Evolutionary conservation across 2,329 filamentous ascomycete species (phyloP), one percentile per base, ranked within the genome.

Genomic region (Fusarium sp.): DNA sequence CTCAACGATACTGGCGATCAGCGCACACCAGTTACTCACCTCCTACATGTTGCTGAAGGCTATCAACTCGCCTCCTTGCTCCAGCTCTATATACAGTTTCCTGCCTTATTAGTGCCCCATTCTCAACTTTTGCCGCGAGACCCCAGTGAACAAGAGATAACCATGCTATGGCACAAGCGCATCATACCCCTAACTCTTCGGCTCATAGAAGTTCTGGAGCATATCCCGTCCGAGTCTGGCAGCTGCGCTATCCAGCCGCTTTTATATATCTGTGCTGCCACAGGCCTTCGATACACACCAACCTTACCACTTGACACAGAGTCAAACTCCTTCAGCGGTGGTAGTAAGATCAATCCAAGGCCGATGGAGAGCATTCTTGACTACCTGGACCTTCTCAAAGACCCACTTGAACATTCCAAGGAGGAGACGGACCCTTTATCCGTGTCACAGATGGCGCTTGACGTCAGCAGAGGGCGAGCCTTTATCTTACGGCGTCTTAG

Each of bases 271-370:
- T 36, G 49, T 2, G 49, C 49, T 12, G n/a, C 33, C 13, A 36
- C 7, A 6, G 49, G 49, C 3, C 49, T 52, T 22, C 33, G 18
- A 9, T 4, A 52, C 6, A 36, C 5, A 2, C 13, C 49, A 8
- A 0, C 18, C 2, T 36, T 8, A 0, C 6, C 13, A 0, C 5
- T 7, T 26, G n/a, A 0, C 0, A 22, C 9, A 3, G 49, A 22
- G 5, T 10, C 13, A 33, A 12, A 33, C 11, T 33, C 33, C 12
- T 14, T 33, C 33, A 14, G 49, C 17, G 3, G 7, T 1, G 1
- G n/a, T 5, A 33, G 22, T 10, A 9, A 9, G 2, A 2, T 33
- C 1, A 52, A 36, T 33, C 33, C 49, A 1, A 26, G 49, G 5
- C 49, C 49, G 0, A 52, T 52, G 49, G 49, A 52, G 9, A 52